Base-by-base conservation (phyloP, 441 rosid genomes). In the Macaranga tanarius region DNA sequence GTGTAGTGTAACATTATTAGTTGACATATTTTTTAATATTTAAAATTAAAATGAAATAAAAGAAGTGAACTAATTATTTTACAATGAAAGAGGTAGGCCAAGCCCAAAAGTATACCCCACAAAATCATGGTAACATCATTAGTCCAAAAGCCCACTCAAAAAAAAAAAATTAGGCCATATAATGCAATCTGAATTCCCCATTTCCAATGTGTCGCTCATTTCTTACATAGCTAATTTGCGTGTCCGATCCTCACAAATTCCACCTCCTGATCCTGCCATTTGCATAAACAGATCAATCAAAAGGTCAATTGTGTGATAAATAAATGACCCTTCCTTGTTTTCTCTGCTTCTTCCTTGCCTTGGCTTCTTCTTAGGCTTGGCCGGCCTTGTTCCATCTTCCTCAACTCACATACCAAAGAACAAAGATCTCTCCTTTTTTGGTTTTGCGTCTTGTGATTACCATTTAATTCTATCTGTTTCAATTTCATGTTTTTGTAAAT, bases 351-450 rank as follows among this genome's bases (percentile, higher is more conserved):
- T 10, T 61, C 63, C 60, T 17, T 38, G 62, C 52, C 54, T 70
- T n/a, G 72, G 52, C 69, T 48, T n/a, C 72, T 50, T 31, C 73
- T 31, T 23, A 7, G 79, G 31, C 71, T 23, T 20, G 3, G 82
- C 85, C 83, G 82, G 79, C 87, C 78, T 64, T 6, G 7, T 57
- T 45, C 54, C 40, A 3, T 31, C 61, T 42, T 7, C 11, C 45
- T 42, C 70, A 26, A 38, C 47, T 56, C 12, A 25, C 45, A 6
- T 16, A 20, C 52, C 65, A 20, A 62, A 9, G 70, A 20, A 42
- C 65, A 20, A 62, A 9, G 70, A 31, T 72, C 75, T 47, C 67
- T 69, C 52, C 52, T 60, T 40, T 50, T 2, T 8, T 31, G 10
- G 2, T 66, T 26, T 4, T 13, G 15, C 23, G 44, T 48, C 15